These are phyloP conservation scores for Hyparrhenia diplandra DNA, from an alignment of 176 grass and related monocot species.

Conservation along the genomic window DNA sequence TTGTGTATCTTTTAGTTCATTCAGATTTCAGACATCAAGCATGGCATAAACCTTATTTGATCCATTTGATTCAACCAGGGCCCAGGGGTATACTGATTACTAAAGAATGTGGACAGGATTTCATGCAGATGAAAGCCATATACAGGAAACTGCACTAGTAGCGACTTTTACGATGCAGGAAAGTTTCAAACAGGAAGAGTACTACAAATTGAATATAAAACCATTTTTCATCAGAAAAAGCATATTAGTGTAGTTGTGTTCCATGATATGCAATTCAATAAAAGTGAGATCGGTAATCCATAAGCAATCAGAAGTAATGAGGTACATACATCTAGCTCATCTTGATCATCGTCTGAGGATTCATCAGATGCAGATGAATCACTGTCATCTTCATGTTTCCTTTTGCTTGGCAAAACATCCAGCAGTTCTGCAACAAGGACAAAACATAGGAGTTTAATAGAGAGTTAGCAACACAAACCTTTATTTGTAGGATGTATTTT, in stretches of 20 bases:
- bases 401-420: constrained; percentile 86
- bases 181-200: not conserved
- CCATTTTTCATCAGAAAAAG: not conserved
- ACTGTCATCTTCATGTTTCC: constrained; percentile 61
- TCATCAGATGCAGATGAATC: constrained; percentile 48
- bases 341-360: constrained; percentile 52
- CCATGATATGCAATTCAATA: not conserved
- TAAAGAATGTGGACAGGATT: not conserved
- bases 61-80: not conserved
- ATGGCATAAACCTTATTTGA: not conserved
- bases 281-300: not conserved
- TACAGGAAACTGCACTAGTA: not conserved
- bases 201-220: not conserved
- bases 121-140: not conserved
- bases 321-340: constrained; percentile 52
- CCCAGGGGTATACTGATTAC: not conserved
- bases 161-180: not conserved
- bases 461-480: not conserved
- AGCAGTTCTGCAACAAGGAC: constrained; percentile 50
- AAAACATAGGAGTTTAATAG: not conserved
- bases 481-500: not conserved
- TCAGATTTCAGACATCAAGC: not conserved
- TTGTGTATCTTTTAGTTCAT: not conserved
- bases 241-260: not conserved
- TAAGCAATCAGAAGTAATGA: not conserved